Base-by-base conservation (phyloP, 352 stramenopile species). In the Pythium phragmitis region DNA sequence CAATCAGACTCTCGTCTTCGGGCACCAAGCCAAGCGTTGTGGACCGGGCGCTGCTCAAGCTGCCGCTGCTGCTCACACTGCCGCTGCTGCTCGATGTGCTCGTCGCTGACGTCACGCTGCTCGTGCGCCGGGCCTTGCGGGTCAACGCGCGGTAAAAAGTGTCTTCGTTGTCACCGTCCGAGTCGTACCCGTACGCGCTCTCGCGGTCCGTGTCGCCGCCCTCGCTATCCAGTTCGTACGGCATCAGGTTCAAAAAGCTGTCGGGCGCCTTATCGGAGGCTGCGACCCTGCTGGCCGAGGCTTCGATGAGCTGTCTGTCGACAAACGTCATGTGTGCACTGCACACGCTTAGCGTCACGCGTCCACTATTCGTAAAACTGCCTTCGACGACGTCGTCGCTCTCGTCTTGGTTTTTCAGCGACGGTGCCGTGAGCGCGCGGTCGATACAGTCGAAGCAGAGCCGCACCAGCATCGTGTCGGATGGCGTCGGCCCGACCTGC, bases 371-470 rank as follows among this genome's bases (percentile, higher is more conserved):
- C 52, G 43, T 67, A 50, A 21, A 66, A 49, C 23, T 65, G 2
- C 19, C 65, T 37, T 54, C 47, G 11, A 54, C 12, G 17, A 16
- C 21, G 17, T 54, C 47, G 21, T 50, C 59, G 4, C 47, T 21
- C 1, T 58, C 57, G 7, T 76, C 60, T 7, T 70, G 42, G 79
- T 77, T 68, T 75, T 82, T 45, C 4, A 36, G 8, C 0, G 36
- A 8, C 5, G 51, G 33, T 7, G 48, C 26, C 4, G 52, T 36
- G n/a, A 69, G 54, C 19, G 77, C 76, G 52, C 88, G 88, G 68
- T 90, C 82, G 50, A 94, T 82, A 59, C 85, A 94, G 57, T 90
- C 80, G 9, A 91, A 85, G 68, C 85, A 94, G 13, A 94, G 75
- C 12, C 80, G 79, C 13, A 81, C 78, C 11, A 67, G 76, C 21